Base-by-base conservation (phyloP, 139 green algal species). In the Tetradesmus obliquus region DNA sequence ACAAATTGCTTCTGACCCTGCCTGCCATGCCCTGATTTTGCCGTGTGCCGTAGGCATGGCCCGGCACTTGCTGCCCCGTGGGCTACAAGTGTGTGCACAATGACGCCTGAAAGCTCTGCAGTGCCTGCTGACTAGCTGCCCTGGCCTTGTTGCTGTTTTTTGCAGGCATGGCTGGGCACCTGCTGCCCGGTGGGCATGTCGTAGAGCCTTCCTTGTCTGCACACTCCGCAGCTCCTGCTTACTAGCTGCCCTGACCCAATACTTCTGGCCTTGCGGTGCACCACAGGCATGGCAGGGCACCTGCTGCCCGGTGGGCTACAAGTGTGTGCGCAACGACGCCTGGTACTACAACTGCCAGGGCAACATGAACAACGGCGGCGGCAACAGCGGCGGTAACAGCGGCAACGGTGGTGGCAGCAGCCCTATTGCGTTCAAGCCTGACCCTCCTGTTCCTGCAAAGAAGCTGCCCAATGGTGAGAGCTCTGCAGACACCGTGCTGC, bases 291-390 rank as follows among this genome's bases (percentile, higher is more conserved):
- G 88, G 79, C 3, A 24, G 10, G 81, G 57, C 19, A 19, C n/a
- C 8, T 87, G 80, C 79, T 92, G 88, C 80, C 79, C 88, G 9
- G 53, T 1, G 20, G 80, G 79, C 19, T 71, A 13, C 32, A 72
- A 62, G 32, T 92, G 88, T 55, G 57, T 83, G 9, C 58, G 88
- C 7, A 82, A 74, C 51, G 58, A 92, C 45, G 88, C 55, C 1
- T 88, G 57, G 32, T 92, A 88, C 58, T 88, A 69, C 80, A 81
- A 88, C 57, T 92, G 88, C 80, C 85, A 89, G 60, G 45, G 55
- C 32, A 55, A 55, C n/a, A 80, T 60, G 32, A 76, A 51, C 55
- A 51, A n/a, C 15, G 81, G 81, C 15, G 81, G 81, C 45, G 45
- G 22, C 83, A 88, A 57, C 20, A 51, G 19, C 45, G 32, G 15